These are phyloP conservation scores for Fraxinus floribunda DNA, from an alignment of 305 asterid species.

Conservation along the genomic window DNA sequence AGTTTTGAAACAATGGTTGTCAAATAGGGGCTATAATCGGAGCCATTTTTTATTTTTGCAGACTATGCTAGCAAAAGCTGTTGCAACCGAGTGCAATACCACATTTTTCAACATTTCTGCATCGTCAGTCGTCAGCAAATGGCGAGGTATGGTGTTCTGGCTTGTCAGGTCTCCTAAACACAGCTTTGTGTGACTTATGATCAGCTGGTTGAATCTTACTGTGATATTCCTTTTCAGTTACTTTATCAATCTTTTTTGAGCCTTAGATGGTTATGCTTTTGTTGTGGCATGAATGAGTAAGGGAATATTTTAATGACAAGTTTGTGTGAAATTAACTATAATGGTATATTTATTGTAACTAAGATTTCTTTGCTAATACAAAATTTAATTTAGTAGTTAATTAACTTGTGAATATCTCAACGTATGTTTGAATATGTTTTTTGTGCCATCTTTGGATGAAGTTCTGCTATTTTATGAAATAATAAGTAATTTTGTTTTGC, in stretches of 20 bases:
- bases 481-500: background rate
- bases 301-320: background rate
- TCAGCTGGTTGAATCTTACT: background rate
- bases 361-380: conserved; percentile 15
- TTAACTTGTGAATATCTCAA: background rate
- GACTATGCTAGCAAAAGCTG: conserved; percentile 99
- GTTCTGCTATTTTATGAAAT: background rate
- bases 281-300: background rate
- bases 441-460: background rate
- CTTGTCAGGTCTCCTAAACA: conserved; percentile 6
- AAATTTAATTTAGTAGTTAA: background rate
- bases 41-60: conserved; percentile 33
- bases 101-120: conserved; percentile 98
- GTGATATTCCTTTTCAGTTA: conserved; percentile 3
- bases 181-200: conserved; percentile 10
- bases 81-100: conserved; percentile 96
- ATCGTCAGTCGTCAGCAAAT: conserved; percentile 96
- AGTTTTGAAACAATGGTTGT: background rate
- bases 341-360: background rate
- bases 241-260: background rate
- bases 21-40: background rate
- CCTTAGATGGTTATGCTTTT: conserved; percentile 13
- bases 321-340: background rate
- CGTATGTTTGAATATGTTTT: background rate
- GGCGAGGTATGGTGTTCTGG: conserved; percentile 74